These are phyloP conservation scores for Xylariaceae sp. DNA, from an alignment of 2,329 filamentous ascomycete genomes.

Conservation along the genomic window DNA sequence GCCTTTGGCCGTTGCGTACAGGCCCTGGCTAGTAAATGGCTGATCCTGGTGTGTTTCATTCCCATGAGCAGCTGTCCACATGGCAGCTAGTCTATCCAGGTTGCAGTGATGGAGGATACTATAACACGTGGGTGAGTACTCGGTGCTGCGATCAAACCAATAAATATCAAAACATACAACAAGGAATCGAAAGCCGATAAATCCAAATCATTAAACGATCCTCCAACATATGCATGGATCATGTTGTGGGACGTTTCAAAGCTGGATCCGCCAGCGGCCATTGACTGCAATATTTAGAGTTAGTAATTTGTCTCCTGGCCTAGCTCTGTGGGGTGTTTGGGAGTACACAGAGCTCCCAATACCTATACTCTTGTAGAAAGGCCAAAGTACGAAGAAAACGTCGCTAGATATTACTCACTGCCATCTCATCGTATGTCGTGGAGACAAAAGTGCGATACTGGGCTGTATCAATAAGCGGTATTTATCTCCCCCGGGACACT, in stretches of 20 bases:
- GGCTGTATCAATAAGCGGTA: conserved; percentile 6
- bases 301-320: background rate
- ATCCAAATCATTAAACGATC: conserved; percentile 41
- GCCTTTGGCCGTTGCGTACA: conserved; percentile 49
- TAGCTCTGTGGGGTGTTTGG: too few relatives aligned
- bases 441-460: conserved; percentile 52
- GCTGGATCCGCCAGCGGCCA: conserved; percentile 44
- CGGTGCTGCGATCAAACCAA: background rate
- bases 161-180: conserved; percentile 45
- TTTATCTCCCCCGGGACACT: background rate
- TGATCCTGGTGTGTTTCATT: conserved; percentile 39
- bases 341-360: too few relatives aligned
- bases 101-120: conserved; percentile 62
- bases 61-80: conserved; percentile 52
- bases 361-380: too few relatives aligned
- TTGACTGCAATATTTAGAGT: conserved; percentile 33
- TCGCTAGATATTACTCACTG: too few relatives aligned
- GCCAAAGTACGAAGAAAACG: too few relatives aligned
- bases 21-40: conserved; percentile 38
- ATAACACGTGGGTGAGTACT: conserved; percentile 15
- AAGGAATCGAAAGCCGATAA: conserved; percentile 54
- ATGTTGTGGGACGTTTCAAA: conserved; percentile 53
- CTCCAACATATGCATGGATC: conserved; percentile 50
- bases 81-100: conserved; percentile 64
- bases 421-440: conserved; percentile 48